phyloP scores from a whole-genome alignment of 768 basidiomycete genomes.

The Boletus barrowsii region DNA sequence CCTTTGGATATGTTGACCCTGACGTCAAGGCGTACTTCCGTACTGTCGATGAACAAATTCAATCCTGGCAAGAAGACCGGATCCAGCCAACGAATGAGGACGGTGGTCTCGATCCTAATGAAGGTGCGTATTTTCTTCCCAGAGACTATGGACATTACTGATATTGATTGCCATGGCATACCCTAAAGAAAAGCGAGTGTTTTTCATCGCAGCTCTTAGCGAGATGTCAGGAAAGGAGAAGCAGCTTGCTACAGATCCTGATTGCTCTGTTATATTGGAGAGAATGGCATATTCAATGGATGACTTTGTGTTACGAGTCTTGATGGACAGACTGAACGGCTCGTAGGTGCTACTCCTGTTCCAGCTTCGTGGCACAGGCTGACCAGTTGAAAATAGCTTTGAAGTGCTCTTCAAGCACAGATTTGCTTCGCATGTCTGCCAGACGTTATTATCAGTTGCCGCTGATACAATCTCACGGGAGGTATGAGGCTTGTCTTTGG shows the following conservation, averaged over 20 bases:
- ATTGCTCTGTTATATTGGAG: constrained; percentile 88
- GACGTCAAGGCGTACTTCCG: constrained; percentile 93
- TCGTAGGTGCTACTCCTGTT: constrained; percentile 57
- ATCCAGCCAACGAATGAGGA: constrained; percentile 41
- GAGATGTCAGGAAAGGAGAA: constrained; percentile 90
- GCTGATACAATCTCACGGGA: constrained; percentile 65
- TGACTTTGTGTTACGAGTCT: constrained; percentile 90
- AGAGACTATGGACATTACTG: not conserved
- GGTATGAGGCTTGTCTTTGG: constrained; percentile 35
- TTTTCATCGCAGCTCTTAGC: constrained; percentile 76
- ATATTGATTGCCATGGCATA: not conserved
- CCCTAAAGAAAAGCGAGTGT: constrained; percentile 63
- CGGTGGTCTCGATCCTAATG: constrained; percentile 61
- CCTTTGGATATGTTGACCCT: constrained; percentile 85
- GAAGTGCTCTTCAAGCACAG: constrained; percentile 68
- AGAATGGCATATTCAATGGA: constrained; percentile 92
- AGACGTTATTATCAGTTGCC: constrained; percentile 77
- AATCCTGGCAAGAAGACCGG: constrained; percentile 71
- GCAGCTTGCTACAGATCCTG: constrained; percentile 88
- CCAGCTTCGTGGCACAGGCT: constrained; percentile 4
- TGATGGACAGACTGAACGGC: constrained; percentile 82
- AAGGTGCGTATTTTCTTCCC: constrained; percentile 45
- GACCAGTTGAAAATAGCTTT: constrained; percentile 42
- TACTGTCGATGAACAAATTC: constrained; percentile 83
- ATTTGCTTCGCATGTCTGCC: constrained; percentile 94